Percentiles rank a stretch among this genome's conserved stretches.
These are phyloP conservation scores for Eimeria zaria DNA, from an alignment of 169 alveolate genomes.

Conservation along the genomic window DNA sequence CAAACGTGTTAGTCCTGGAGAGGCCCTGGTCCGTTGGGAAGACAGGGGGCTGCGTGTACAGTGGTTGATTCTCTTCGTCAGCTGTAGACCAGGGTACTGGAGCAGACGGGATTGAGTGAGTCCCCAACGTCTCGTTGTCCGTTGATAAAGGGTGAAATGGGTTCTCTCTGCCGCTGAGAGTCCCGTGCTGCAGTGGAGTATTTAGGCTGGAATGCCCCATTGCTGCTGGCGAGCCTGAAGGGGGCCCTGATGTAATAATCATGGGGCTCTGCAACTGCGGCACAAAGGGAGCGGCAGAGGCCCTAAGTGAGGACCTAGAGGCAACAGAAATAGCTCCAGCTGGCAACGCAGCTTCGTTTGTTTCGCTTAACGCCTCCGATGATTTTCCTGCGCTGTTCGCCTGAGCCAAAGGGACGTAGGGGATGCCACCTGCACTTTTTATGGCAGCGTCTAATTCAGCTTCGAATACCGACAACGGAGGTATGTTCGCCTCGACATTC, in stretches of 20 bases:
- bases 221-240: background rate
- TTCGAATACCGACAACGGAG: background rate
- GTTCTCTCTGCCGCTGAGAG: background rate
- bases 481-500: fast-evolving
- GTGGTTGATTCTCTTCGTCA: too few species aligned
- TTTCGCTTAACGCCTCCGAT: too few species aligned
- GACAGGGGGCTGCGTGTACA: background rate
- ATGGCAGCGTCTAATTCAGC: background rate
- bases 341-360: background rate
- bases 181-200: background rate
- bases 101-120: too few species aligned
- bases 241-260: background rate
- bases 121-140: too few species aligned
- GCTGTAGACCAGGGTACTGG: too few species aligned
- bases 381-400: background rate
- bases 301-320: background rate
- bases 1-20: background rate
- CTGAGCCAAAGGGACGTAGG: background rate
- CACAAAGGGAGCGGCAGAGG: background rate
- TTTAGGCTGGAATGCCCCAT: background rate
- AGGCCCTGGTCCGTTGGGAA: background rate
- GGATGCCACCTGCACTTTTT: background rate
- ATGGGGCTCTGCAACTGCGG: background rate
- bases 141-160: too few species aligned
- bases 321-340: background rate